phyloP scores from a whole-genome alignment of 169 alveolate genomes.

The Ichthyophthirius multifiliis region DNA sequence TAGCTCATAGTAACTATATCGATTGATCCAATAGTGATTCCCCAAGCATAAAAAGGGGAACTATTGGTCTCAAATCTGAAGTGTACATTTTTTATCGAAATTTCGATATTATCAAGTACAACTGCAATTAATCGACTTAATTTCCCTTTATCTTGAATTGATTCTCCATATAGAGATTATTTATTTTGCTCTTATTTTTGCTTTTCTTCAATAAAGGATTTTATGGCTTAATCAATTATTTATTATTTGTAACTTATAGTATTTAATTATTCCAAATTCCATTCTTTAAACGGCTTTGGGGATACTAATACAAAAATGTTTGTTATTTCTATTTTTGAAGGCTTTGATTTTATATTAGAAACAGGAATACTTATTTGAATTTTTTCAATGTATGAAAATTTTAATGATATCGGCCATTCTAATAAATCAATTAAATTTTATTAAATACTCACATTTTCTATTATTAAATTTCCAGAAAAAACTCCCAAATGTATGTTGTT shows the following conservation, averaged over 20 bases:
- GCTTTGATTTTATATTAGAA: neutral
- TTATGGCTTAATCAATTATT: neutral
- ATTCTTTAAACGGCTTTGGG: neutral
- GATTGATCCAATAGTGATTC: neutral
- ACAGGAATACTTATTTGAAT: neutral
- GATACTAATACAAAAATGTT: neutral
- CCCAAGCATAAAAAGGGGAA: constrained; percentile 9
- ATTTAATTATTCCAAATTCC: neutral
- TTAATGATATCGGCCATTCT: neutral
- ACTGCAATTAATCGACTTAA: neutral
- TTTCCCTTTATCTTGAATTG: neutral
- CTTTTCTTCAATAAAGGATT: neutral
- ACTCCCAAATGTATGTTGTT: neutral
- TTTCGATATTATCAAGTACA: neutral
- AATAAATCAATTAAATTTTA: neutral
- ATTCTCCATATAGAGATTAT: neutral
- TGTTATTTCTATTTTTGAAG: neutral
- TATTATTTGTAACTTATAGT: neutral
- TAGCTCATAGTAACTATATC: neutral
- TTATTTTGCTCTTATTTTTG: neutral
- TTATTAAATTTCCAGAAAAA: neutral
- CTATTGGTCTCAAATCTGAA: neutral
- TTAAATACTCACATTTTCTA: neutral
- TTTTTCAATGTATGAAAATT: neutral
- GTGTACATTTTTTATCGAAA: neutral